Conservation (phyloP, 768 basidiomycete species). For the Pisolithus albus region DNA sequence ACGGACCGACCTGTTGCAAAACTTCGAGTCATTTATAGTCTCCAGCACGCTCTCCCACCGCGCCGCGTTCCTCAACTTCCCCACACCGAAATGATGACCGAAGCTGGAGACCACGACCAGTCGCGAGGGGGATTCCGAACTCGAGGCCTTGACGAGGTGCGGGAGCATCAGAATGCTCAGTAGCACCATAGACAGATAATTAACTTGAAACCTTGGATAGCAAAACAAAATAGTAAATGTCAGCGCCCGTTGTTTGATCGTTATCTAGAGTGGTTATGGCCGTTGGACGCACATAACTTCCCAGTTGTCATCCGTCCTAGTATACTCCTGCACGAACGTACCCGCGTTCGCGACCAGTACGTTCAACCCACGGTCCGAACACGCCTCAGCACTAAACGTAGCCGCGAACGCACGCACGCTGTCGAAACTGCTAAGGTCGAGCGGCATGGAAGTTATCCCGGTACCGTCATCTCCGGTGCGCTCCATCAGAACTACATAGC, state of each 20-base stretch:
- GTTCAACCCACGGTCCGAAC: constrained; percentile 15
- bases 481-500: constrained; percentile 12
- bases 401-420: constrained; percentile 28
- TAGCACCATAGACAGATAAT: not conserved
- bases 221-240: too few relatives aligned
- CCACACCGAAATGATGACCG: constrained; percentile 14
- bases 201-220: too few relatives aligned
- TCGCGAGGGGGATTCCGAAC: constrained; percentile 17
- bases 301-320: constrained; percentile 41
- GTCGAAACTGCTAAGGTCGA: constrained; percentile 29
- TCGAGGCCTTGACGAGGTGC: constrained; percentile 20
- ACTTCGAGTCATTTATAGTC: constrained; percentile 16
- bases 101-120: constrained; percentile 28
- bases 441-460: constrained; percentile 24
- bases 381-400: constrained; percentile 19
- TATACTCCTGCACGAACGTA: constrained; percentile 9
- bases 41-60: constrained; percentile 17
- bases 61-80: constrained; percentile 1
- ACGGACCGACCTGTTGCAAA: constrained; percentile 16
- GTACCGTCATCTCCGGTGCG: constrained; percentile 7
- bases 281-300: constrained; percentile 33
- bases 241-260: too few relatives aligned
- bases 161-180: constrained; percentile 28
- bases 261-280: too few relatives aligned
- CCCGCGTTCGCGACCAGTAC: constrained; percentile 29